Evolutionary conservation across 129 eudicot genomes (phyloP).

Genomic region (Dittrichia graveolens): DNA sequence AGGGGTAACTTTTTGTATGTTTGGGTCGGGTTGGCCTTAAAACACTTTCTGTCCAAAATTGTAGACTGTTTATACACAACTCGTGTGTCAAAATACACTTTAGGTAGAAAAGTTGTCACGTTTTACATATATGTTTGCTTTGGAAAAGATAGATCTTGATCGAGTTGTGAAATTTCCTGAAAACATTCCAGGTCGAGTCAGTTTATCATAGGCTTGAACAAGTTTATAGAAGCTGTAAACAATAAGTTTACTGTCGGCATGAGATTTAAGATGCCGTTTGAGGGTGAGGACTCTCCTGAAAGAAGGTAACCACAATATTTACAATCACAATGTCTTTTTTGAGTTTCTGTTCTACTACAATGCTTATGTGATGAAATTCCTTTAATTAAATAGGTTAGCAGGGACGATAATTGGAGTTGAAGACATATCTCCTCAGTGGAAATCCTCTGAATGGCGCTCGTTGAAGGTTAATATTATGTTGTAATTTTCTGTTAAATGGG

Average conservation of each 20-base stretch:
- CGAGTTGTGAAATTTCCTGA: not conserved
- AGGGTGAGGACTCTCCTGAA: constrained; percentile 94
- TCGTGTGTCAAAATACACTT: no score
- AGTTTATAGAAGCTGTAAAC: constrained; percentile 71
- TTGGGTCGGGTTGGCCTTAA: not conserved
- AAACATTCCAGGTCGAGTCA: constrained; percentile 67
- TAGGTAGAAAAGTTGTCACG: not conserved
- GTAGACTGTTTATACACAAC: no score
- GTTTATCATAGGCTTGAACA: constrained; percentile 80
- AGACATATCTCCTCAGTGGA: constrained; percentile 75
- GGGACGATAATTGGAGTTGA: constrained; percentile 81
- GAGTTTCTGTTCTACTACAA: not conserved
- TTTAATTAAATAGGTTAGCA: constrained; percentile 54
- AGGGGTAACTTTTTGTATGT: no score
- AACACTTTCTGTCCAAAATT: no score
- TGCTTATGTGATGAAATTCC: not conserved
- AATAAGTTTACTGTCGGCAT: constrained; percentile 63
- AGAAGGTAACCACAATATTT: constrained; percentile 53
- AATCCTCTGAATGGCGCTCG: constrained; percentile 78
- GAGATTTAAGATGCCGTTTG: constrained; percentile 92
- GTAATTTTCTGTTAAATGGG: not conserved
- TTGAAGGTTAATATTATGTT: constrained; percentile 53
- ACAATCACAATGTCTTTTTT: constrained; percentile 2
- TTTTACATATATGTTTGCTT: not conserved
- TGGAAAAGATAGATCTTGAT: constrained; percentile 11